Percentiles rank a stretch among this genome's conserved stretches.
phyloP scores from a whole-genome alignment of 163 green algal species.

The Chlamydomonas reinhardtii region DNA sequence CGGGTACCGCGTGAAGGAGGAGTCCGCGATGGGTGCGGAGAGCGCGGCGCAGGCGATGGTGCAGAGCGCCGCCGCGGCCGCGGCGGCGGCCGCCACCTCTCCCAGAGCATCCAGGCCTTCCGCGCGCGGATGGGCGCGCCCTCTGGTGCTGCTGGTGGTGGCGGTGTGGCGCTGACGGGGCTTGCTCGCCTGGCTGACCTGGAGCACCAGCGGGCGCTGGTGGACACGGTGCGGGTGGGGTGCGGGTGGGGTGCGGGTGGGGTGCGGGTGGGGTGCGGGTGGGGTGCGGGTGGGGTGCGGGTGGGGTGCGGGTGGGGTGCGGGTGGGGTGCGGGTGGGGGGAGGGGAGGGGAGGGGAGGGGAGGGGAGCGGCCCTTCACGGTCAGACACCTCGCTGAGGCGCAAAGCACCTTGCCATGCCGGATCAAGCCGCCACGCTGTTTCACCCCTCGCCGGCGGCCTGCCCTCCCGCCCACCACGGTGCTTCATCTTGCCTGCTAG shows the following conservation, averaged over 20 bases:
- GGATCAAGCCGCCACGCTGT: no score
- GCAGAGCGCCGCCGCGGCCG: no score
- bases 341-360: no score
- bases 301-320: not conserved
- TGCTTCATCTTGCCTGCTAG: no score
- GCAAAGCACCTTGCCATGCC: no score
- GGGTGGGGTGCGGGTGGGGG: no score
- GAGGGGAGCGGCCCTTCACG: no score
- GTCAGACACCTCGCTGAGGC: no score
- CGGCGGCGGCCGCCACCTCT: no score
- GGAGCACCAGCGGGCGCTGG: constrained; percentile 58
- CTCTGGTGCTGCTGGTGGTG: not conserved
- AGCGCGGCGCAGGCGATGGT: not conserved
- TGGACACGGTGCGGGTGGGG: constrained; percentile 44
- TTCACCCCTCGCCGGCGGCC: no score
- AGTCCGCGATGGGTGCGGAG: not conserved
- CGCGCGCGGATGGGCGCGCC: no score
- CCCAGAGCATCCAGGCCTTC: not conserved
- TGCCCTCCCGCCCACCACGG: no score
- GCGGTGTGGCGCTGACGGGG: not conserved
- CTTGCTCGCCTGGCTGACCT: constrained; percentile 57
- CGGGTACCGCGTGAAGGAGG: not conserved
- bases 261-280: not conserved
- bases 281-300: not conserved
- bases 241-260: not conserved